phyloP scores from a whole-genome alignment of 305 asterid species.

The Lippia alba region DNA sequence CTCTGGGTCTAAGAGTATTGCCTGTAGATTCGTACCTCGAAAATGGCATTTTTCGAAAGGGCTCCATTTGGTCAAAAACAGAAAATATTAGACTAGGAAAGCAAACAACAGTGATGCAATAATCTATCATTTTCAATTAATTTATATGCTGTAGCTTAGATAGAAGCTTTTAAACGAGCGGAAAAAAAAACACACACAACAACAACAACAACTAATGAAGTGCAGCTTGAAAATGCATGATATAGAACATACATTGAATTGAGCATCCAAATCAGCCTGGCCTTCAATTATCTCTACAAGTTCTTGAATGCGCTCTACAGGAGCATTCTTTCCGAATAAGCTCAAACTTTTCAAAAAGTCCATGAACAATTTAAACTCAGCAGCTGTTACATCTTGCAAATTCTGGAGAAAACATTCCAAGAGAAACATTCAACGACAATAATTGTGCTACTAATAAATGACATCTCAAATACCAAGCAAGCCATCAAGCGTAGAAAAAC shows the following conservation, averaged over 20 bases:
- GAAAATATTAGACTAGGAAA: slow-evolving; percentile 1
- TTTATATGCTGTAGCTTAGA: slow-evolving; percentile 9
- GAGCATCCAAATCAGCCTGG: slow-evolving; percentile 97
- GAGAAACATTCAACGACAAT: slow-evolving; percentile 17
- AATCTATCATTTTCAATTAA: neutral
- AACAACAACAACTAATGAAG: neutral
- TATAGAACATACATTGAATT: slow-evolving; percentile 68
- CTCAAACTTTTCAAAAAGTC: slow-evolving; percentile 91
- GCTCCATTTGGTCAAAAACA: slow-evolving; percentile 7
- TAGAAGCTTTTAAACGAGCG: slow-evolving; percentile 20
- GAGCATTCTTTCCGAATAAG: slow-evolving; percentile 84
- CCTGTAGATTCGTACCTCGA: neutral
- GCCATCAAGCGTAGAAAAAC: slow-evolving; percentile 8
- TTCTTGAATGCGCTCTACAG: slow-evolving; percentile 85
- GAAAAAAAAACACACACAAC: neutral
- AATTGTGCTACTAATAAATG: slow-evolving; percentile 17
- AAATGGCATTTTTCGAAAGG: slow-evolving; percentile 4
- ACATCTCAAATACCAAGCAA: slow-evolving; percentile 21
- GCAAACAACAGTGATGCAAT: neutral
- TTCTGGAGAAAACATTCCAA: slow-evolving; percentile 58
- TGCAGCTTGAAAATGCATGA: slow-evolving; percentile 20
- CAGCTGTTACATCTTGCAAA: slow-evolving; percentile 90
- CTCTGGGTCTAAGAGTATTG: neutral
- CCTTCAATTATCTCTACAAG: slow-evolving; percentile 97
- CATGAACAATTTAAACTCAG: slow-evolving; percentile 83